Evolutionary conservation across 78 protist species (phyloP).

Genomic region (Dictyostelium citrinum): DNA sequence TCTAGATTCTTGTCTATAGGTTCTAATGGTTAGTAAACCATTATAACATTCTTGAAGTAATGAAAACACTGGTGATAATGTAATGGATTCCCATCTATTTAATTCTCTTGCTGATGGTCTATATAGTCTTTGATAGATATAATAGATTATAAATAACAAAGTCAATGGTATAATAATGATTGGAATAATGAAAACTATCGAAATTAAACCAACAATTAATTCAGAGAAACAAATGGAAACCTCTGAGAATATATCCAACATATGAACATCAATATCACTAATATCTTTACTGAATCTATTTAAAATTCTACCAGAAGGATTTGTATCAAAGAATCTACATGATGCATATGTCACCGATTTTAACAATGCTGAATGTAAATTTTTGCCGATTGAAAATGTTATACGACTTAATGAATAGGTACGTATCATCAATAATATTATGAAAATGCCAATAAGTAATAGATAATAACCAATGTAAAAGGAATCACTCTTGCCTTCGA

Average conservation of each 20-base stretch:
- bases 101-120: slow-evolving; percentile 81
- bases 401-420: not conserved
- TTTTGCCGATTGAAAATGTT: not conserved
- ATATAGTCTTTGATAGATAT: slow-evolving; percentile 75
- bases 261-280: slow-evolving; percentile 1
- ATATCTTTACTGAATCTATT: slow-evolving; percentile 66
- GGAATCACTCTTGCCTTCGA: not conserved
- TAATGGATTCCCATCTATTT: slow-evolving; percentile 86
- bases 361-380: slow-evolving; percentile 5
- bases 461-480: slow-evolving; percentile 25
- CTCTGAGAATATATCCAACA: not conserved
- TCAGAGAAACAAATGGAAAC: not conserved
- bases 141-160: slow-evolving; percentile 47
- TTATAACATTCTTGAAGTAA: slow-evolving; percentile 84
- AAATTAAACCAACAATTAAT: not conserved
- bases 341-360: not conserved
- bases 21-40: slow-evolving; percentile 93
- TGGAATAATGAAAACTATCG: slow-evolving; percentile 22
- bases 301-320: slow-evolving; percentile 67
- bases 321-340: slow-evolving; percentile 59
- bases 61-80: slow-evolving; percentile 90
- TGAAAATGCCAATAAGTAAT: not conserved
- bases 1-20: slow-evolving; percentile 65
- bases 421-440: not conserved
- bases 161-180: slow-evolving; percentile 27